Evolutionary conservation across 805 yeast genomes (phyloP).

Genomic region (Saccharomycopsis schoenii): DNA sequence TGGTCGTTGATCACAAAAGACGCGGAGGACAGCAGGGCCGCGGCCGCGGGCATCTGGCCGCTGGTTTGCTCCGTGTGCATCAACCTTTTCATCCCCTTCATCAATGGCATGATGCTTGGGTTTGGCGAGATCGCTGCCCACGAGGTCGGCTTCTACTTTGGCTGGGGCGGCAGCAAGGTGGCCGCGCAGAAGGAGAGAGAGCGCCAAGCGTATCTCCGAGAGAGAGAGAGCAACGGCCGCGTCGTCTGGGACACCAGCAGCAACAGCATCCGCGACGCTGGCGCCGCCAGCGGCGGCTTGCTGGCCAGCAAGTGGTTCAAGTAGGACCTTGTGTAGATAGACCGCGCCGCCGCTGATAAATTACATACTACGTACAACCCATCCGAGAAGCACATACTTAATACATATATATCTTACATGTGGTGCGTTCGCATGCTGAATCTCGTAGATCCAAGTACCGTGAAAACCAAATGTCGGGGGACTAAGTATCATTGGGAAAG

Average conservation of each 20-base stretch:
- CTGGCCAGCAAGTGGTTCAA: neutral
- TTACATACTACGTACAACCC: no score
- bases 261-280: neutral
- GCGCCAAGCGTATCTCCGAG: neutral
- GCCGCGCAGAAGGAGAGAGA: conserved; percentile 4
- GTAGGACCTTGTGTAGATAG: no score
- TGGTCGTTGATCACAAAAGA: conserved; percentile 1
- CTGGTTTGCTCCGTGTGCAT: conserved; percentile 47
- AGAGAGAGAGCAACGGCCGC: neutral
- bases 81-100: conserved; percentile 74
- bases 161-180: conserved; percentile 64
- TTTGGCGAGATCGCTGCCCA: conserved; percentile 94
- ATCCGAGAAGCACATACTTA: no score
- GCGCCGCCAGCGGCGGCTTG: neutral
- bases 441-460: no score
- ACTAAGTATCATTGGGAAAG: no score
- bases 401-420: no score
- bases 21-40: neutral
- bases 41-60: conserved; percentile 24
- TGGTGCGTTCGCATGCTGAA: no score
- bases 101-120: conserved; percentile 92
- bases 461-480: no score
- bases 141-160: conserved; percentile 73
- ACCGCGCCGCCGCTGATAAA: no score
- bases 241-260: neutral